Evolutionary conservation across 1,284 basidiomycete genomes (phyloP).

Genomic region (Apiotrichum domesticum): DNA sequence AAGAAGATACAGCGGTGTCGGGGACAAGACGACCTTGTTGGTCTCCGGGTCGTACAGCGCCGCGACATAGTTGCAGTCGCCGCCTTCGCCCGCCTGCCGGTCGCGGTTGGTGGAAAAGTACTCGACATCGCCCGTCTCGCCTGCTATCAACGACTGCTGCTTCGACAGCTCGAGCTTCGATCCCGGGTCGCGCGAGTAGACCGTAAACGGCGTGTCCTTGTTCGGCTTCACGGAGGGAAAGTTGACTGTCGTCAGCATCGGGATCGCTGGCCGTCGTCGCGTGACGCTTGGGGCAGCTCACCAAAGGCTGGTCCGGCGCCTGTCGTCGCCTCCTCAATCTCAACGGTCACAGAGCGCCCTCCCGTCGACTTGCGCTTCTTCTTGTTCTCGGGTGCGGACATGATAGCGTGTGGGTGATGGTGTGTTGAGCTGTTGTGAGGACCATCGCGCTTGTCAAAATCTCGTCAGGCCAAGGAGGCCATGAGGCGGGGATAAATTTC

Average conservation of each 20-base stretch:
- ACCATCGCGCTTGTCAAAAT: not conserved
- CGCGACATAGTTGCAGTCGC: conserved; percentile 49
- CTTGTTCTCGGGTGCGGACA: conserved; percentile 16
- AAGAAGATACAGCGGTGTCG: conserved; percentile 67
- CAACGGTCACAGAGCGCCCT: conserved; percentile 9
- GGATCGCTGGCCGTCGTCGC: too few species aligned
- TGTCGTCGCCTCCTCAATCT: conserved; percentile 44
- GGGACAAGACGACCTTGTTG: conserved; percentile 57
- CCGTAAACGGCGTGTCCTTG: conserved; percentile 58
- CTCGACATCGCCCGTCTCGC: conserved; percentile 63
- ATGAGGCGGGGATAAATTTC: not conserved
- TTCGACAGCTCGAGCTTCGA: conserved; percentile 48
- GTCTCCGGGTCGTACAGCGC: conserved; percentile 60
- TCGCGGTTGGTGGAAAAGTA: conserved; percentile 54
- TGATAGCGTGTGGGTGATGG: not conserved
- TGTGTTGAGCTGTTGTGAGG: not conserved
- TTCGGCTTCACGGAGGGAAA: conserved; percentile 66
- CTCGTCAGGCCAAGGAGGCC: not conserved
- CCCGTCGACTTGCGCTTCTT: conserved; percentile 36
- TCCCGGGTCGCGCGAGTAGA: conserved; percentile 53
- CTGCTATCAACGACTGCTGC: conserved; percentile 58
- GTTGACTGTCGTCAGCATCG: conserved; percentile 54
- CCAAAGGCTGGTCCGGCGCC: conserved; percentile 66
- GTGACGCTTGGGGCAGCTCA: conserved; percentile 44
- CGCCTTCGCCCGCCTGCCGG: conserved; percentile 49